Evolutionary conservation across 768 basidiomycete genomes (phyloP), one percentile per base, ranked within the genome.

Genomic region (Cytidiella melzeri): DNA sequence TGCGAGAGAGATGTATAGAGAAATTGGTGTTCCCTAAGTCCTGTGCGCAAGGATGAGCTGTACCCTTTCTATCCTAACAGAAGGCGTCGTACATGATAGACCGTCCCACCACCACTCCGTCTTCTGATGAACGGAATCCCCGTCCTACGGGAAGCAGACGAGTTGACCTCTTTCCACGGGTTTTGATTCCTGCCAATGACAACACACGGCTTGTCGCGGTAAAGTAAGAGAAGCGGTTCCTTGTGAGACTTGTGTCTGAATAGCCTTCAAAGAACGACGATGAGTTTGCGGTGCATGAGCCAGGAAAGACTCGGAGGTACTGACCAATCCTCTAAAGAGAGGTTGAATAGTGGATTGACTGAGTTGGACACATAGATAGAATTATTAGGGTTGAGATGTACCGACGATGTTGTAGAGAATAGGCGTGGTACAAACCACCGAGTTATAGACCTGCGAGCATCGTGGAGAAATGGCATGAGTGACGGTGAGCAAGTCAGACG

Each of bases 1-100:
- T 59, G 4, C 95, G 78, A 0, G 95, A 86, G 11, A 95, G 74
- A 55, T 96, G 89, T 51, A 99, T 87, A 0, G 93, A 96, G 66
- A 91, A 98, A 63, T 98, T 98, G 1, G 92, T 93, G 64, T 99
- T 99, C 13, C 96, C 96, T 15, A 93, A 69, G 62, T 99, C 96
- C 96, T 98, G 61, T n/a, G n/a, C n/a, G n/a, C n/a, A n/a, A 23
- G 23, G 19, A 44, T 36, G n/a, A 23, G 11, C 6, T 20, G 23
- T 13, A 20, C 13, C 11, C 28, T 11, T n/a, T 10, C 34, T n/a
- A n/a, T n/a, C 10, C 34, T n/a, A n/a, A 10, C 11, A 37, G 34
- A 10, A n/a, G 18, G 23, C 15, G 41, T 72, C 87, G 44, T 62
- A 95, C 95, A 68, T 99, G 95, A 64, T 88, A 99, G 3, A 99